Evolutionary conservation across 73 alveolate genomes (phyloP), one percentile per base, ranked within the genome.

Genomic region (Breviolum minutum): DNA sequence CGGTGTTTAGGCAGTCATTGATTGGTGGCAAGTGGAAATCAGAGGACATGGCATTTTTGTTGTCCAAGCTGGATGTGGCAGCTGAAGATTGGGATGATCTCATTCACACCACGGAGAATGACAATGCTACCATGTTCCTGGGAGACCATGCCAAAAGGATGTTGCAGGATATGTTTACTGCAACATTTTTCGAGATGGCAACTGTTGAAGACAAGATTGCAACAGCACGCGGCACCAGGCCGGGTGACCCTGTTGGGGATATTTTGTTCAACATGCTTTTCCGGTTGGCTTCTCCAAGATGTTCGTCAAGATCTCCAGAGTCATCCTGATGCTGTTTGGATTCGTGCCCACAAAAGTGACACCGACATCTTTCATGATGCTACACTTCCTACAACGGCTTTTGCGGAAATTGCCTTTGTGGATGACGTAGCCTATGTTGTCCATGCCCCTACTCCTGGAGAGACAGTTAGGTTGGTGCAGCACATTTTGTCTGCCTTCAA

Each of bases 221-320:
- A 61, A 82, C 91, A 7, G 7, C 22, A 2, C 63, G 73, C 3
- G 91, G 91, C 11, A 60, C 91, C 2, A 48, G 91, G n/a, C 91
- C 91, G 14, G 91, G 91, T 5, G 91, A 82, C 54, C 91, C 91
- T 0, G 16, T 82, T 7, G 91, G 74, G 2, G 91, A 82, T 60
- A 60, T 82, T 14, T 24, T 48, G 2, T 82, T 82, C 54, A 82
- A 82, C 19, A 48, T 77, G 26, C 9, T 27, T 27, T 32, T 77
- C 66, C 6, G 6, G 29, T 10, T 5, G 7, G 54, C 2, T 82
- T 9, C 40, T 82, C 6, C 54, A 8, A 2, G 71, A 82, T 5
- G 71, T 17, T 7, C 11, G 63, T 16, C 32, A 6, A 7, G 4
- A 2, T 12, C 5, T 82, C 48, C 7, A 7, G 54, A 24, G 22